Percentiles rank a stretch among this genome's conserved stretches.
These are phyloP conservation scores for Fusarium multiceps DNA, from an alignment of 2,329 filamentous ascomycete genomes.

Conservation along the genomic window DNA sequence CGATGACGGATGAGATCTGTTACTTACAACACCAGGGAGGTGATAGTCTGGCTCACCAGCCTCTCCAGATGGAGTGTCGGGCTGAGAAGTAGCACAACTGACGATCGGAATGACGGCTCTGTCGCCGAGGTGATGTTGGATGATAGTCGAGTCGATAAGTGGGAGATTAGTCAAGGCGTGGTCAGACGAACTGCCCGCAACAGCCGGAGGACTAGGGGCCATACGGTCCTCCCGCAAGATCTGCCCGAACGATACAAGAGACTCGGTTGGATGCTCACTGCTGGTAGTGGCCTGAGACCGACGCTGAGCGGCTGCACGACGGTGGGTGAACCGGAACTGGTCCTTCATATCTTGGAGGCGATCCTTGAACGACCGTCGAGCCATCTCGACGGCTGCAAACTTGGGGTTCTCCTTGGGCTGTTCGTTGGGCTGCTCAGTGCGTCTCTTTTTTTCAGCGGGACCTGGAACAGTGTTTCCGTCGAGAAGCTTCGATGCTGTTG, in stretches of 20 bases:
- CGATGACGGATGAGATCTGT: background rate
- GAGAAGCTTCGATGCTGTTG: background rate
- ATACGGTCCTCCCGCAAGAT: background rate
- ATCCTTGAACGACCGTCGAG: background rate
- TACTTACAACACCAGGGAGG: slow-evolving; percentile 18
- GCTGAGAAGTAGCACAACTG: background rate
- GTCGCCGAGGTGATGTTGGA: too few species aligned
- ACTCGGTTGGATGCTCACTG: background rate
- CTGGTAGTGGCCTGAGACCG: background rate
- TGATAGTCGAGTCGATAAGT: background rate
- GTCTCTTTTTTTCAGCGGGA: background rate
- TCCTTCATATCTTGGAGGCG: background rate
- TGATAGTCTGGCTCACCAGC: background rate
- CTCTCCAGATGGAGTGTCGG: background rate
- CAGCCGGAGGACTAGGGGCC: background rate
- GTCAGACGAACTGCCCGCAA: background rate
- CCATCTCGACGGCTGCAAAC: background rate
- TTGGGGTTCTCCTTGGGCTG: background rate
- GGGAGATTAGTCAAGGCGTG: background rate
- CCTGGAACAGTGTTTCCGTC: background rate
- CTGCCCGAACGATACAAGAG: background rate
- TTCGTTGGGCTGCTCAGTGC: background rate
- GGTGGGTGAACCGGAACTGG: background rate
- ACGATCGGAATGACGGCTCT: background rate
- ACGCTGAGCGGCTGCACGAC: background rate